A percentile compares a stretch with the other conserved stretches of the same genome.
phyloP scores from a whole-genome alignment of 2,329 filamentous ascomycete species.

The Sordariomycetes sp. region DNA sequence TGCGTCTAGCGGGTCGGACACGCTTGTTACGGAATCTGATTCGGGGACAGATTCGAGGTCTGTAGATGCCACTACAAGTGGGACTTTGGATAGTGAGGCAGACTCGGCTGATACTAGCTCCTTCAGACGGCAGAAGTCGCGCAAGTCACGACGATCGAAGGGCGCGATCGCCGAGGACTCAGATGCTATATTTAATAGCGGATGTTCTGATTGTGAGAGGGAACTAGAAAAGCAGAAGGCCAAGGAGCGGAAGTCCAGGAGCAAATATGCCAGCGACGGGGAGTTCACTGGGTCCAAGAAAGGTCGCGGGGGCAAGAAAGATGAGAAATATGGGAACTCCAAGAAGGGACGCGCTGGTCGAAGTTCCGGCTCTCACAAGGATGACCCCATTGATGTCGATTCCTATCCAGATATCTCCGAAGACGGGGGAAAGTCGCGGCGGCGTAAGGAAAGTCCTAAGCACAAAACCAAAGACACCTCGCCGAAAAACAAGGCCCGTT shows the following conservation, averaged over 20 bases:
- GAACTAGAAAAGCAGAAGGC: conserved; percentile 15
- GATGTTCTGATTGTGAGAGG: conserved; percentile 9
- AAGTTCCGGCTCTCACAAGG: conserved; percentile 9
- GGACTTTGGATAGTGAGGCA: neutral
- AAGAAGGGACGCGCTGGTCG: neutral
- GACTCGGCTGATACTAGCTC: neutral
- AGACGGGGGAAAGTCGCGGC: conserved; percentile 6
- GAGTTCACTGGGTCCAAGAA: conserved; percentile 1
- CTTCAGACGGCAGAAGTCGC: neutral
- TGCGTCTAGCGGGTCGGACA: conserved; percentile 4
- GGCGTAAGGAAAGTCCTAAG: neutral
- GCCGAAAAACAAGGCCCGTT: conserved; percentile 7
- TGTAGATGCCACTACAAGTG: conserved; percentile 6
- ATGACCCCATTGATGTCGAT: conserved; percentile 8
- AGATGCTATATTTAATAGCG: conserved; percentile 7
- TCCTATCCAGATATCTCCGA: conserved; percentile 13
- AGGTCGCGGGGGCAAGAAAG: neutral
- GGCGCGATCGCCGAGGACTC: neutral
- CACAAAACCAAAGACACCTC: neutral
- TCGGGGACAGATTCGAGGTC: conserved; percentile 6
- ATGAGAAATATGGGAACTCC: conserved; percentile 4
- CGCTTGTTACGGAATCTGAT: conserved; percentile 10
- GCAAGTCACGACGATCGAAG: neutral
- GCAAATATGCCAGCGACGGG: conserved; percentile 1
- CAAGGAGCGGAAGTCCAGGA: conserved; percentile 11